Evolutionary conservation across 306 rosid genomes (phyloP).

Genomic region (Crataegus laevigata): DNA sequence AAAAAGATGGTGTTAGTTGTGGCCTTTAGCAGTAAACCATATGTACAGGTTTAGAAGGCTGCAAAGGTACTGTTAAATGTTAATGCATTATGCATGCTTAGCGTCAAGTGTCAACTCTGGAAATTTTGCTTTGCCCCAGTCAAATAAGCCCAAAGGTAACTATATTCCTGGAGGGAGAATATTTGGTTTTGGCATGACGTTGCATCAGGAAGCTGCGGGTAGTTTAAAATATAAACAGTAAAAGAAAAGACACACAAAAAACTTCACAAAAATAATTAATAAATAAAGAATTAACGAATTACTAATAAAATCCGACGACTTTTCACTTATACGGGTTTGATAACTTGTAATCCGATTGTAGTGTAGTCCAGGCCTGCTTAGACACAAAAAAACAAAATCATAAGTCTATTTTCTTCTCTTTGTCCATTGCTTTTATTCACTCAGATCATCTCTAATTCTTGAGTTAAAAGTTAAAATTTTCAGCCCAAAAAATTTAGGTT

Average conservation of each 20-base stretch:
- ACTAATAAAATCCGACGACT: no score
- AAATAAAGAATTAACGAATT: no score
- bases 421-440: no score
- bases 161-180: neutral
- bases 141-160: neutral
- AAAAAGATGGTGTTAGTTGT: neutral
- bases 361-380: no score
- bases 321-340: no score
- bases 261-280: neutral
- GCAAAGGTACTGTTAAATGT: neutral
- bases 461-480: no score
- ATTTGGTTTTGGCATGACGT: neutral
- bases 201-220: neutral
- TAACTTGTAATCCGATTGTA: no score
- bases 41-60: neutral
- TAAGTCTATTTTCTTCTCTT: no score
- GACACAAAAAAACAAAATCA: no score
- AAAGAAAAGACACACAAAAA: neutral
- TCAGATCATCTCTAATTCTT: fast-evolving
- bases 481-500: no score
- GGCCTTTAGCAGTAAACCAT: neutral
- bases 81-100: neutral
- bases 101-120: neutral
- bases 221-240: neutral
- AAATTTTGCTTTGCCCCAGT: neutral